Percentiles rank a stretch among this genome's conserved stretches.
Conservation (phyloP, 1,139 yeast species). For the Spathaspora sp. region DNA sequence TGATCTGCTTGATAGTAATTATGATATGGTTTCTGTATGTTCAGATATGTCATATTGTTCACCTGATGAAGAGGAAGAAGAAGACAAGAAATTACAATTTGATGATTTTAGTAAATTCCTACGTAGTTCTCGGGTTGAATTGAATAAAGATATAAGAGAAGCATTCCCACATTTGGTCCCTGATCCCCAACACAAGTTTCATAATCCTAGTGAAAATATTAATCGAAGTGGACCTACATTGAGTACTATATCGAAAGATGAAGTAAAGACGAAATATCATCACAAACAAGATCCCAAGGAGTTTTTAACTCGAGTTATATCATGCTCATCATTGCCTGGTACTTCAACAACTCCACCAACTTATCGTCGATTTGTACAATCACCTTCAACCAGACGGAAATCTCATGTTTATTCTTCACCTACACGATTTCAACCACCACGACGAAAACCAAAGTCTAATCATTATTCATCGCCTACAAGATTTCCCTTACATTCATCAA, state of each 20-base stretch:
- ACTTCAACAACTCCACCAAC: background rate
- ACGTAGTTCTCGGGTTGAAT: slow-evolving; percentile 34
- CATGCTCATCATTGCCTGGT: slow-evolving; percentile 9
- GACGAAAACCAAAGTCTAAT: background rate
- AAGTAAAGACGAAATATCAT: slow-evolving; percentile 24
- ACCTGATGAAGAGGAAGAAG: slow-evolving; percentile 16
- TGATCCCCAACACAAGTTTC: slow-evolving; percentile 22
- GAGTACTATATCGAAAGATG: slow-evolving; percentile 21
- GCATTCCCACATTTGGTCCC: slow-evolving; percentile 33
- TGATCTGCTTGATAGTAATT: slow-evolving; percentile 11
- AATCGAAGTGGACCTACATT: slow-evolving; percentile 26
- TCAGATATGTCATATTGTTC: slow-evolving; percentile 30
- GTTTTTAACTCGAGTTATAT: slow-evolving; percentile 9
- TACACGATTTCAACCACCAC: background rate
- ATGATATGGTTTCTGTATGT: slow-evolving; percentile 24
- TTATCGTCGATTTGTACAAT: background rate
- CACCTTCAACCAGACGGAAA: background rate
- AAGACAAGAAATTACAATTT: slow-evolving; percentile 6
- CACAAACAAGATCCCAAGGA: slow-evolving; percentile 24
- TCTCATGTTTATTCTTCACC: background rate
- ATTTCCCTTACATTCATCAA: background rate
- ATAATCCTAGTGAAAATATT: slow-evolving; percentile 39
- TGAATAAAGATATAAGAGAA: slow-evolving; percentile 18
- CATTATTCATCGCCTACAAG: background rate
- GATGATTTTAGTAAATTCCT: slow-evolving; percentile 36